Evolutionary conservation across 306 rosid species (phyloP), one percentile per base, ranked within the genome.

Genomic region (Cucumis cinereus): DNA sequence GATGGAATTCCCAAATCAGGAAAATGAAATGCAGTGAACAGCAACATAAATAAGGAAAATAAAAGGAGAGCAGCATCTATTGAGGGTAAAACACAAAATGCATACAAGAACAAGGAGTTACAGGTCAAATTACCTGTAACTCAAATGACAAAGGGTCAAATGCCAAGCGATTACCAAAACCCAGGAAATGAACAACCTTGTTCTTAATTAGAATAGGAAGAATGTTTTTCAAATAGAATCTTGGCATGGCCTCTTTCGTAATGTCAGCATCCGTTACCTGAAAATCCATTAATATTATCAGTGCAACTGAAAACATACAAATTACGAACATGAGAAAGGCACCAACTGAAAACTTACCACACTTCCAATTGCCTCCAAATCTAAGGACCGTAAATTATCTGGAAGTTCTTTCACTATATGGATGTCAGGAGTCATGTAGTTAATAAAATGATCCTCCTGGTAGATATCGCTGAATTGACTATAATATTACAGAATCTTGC

Each of bases 91-190:
- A 79, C 68, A 81, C 28, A 77, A 58, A 11, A 79, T 16, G 49
- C 71, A 53, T 56, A 40, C 68, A 57, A 61, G 16, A 54, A 77
- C 75, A 7, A 68, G 47, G 63, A 81, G 81, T 49, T 79, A 74
- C 81, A 67, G 74, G 79, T 81, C 80, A 77, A 13, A 78, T 83
- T 88, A 94, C 97, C 99, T 90, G 99, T 77, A 90, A 82, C 83
- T 88, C 88, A 81, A 90, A 88, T 59, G 97, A 83, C 66, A 94
- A 87, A 8, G 96, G 96, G 78, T 94, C 97, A 89, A 92, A 94
- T 77, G 97, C 97, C 88, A 94, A 82, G 68, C 97, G 97, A 88
- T 92, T 90, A 77, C 99, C 99, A 74, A 92, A 94, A 84, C 99
- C 99, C 75, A 90, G 73, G 76, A 92, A 90, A 86, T 94, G 99